phyloP scores from a whole-genome alignment of 1,284 basidiomycete species.

The Chiua sp. region DNA sequence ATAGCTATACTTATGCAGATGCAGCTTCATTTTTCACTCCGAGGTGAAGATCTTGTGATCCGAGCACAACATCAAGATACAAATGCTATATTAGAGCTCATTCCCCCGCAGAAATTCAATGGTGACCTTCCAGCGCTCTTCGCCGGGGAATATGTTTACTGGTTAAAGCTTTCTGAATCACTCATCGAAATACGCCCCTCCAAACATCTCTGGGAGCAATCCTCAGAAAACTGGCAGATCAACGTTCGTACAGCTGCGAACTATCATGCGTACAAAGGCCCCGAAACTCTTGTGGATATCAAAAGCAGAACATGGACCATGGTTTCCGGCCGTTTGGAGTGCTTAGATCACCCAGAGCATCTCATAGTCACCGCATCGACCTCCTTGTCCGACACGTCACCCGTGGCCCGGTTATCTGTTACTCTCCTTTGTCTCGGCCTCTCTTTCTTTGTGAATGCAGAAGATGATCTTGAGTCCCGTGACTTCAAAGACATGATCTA shows the following conservation, averaged over 20 bases:
- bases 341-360: conserved; percentile 16
- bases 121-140: conserved; percentile 43
- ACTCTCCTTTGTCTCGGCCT: neutral
- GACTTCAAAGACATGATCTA: neutral
- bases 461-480: neutral
- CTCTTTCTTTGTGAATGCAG: neutral
- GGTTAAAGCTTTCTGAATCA: conserved; percentile 35
- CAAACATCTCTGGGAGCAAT: conserved; percentile 19
- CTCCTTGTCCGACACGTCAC: neutral
- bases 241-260: neutral
- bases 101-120: conserved; percentile 36
- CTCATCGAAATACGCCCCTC: conserved; percentile 43
- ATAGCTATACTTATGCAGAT: neutral
- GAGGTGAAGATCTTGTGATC: conserved; percentile 15
- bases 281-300: conserved; percentile 29
- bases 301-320: conserved; percentile 34
- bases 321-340: conserved; percentile 31
- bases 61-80: conserved; percentile 20
- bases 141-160: conserved; percentile 39
- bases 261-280: conserved; percentile 18
- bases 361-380: neutral
- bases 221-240: conserved; percentile 11
- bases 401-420: neutral
- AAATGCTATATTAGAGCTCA: conserved; percentile 34
- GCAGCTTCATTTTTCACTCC: conserved; percentile 37